phyloP scores from a whole-genome alignment of 2,329 filamentous ascomycete species.

The Penicillium griseofulvum region DNA sequence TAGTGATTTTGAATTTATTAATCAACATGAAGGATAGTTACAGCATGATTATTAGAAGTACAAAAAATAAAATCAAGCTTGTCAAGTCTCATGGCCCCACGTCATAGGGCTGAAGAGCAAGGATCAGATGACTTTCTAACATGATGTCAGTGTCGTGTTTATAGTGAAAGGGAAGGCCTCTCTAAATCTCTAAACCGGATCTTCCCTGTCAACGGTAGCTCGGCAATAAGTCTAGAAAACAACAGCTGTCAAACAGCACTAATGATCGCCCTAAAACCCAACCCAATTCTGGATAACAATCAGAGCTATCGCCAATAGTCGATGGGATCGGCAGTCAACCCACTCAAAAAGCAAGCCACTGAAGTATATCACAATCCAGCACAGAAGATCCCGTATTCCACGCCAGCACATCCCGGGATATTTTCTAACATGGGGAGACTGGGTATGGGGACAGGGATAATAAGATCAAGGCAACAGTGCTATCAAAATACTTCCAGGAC shows the following conservation, averaged over 20 bases:
- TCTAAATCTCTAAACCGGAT: background rate
- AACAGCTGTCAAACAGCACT: conserved; percentile 2
- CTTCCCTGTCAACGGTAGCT: background rate
- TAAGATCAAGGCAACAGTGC: background rate
- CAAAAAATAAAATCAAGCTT: background rate
- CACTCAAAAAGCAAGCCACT: background rate
- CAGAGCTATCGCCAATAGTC: background rate
- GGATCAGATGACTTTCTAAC: conserved; percentile 2
- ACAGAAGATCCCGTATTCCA: background rate
- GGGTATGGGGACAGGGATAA: background rate
- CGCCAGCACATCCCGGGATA: background rate
- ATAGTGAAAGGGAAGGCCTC: no score
- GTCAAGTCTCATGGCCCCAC: conserved; percentile 2
- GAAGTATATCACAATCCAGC: background rate
- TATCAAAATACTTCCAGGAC: background rate
- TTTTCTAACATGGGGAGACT: background rate
- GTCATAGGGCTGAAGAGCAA: conserved; percentile 25
- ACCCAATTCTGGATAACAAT: background rate
- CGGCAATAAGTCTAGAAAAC: background rate
- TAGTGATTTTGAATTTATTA: background rate
- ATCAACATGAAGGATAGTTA: background rate
- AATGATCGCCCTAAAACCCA: conserved; percentile 8
- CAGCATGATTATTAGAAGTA: background rate
- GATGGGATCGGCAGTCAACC: background rate
- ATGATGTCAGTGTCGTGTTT: conserved; percentile 1